A percentile compares a stretch with the other conserved stretches of the same genome.
Evolutionary conservation across 768 basidiomycete species (phyloP).

Genomic region (Suillus fuscotomentosus): DNA sequence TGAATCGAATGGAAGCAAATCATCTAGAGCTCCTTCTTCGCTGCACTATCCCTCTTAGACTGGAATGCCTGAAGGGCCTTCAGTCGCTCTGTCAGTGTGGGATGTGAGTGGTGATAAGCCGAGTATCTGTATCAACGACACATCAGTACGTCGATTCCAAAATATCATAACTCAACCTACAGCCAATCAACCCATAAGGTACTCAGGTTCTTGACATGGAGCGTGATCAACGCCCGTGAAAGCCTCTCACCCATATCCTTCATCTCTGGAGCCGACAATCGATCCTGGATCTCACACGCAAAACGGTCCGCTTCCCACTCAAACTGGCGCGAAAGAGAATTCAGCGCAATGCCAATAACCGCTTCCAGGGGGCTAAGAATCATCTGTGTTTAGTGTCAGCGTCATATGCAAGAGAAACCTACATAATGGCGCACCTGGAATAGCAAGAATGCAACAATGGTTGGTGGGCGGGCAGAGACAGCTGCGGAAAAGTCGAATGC

Average conservation of each 20-base stretch:
- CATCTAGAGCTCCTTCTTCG: constrained; percentile 26
- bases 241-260: constrained; percentile 85
- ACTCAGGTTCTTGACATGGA: constrained; percentile 91
- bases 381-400: constrained; percentile 45
- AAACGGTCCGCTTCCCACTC: constrained; percentile 94
- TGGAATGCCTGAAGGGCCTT: constrained; percentile 75
- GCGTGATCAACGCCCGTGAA: constrained; percentile 73
- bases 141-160: not conserved
- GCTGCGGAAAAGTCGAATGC: constrained; percentile 77
- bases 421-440: constrained; percentile 55
- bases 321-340: constrained; percentile 80
- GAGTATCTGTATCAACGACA: constrained; percentile 62
- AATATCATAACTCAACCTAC: constrained; percentile 38
- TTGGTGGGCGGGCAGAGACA: constrained; percentile 67
- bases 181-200: constrained; percentile 95
- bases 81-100: constrained; percentile 88
- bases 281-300: constrained; percentile 68
- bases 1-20: not conserved
- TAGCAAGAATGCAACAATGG: constrained; percentile 82
- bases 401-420: not conserved
- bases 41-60: constrained; percentile 30
- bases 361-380: constrained; percentile 79
- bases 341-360: constrained; percentile 69
- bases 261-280: constrained; percentile 50
- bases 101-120: constrained; percentile 95